Percentiles rank a stretch among this genome's conserved stretches.
Evolutionary conservation across 371 early-diverging fungal genomes (phyloP).

Genomic region (Spraguea lophii): DNA sequence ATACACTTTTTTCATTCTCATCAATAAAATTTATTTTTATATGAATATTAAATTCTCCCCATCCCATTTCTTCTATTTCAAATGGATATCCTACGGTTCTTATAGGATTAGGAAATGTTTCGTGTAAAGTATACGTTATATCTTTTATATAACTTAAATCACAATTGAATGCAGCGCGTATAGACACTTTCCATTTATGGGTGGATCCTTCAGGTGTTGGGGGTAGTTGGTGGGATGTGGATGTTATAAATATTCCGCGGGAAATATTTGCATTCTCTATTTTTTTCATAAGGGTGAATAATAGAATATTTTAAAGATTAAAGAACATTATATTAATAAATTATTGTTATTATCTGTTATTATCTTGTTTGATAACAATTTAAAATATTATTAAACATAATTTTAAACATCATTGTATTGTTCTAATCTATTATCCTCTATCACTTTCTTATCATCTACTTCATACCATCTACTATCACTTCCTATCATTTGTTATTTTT

Average conservation of each 20-base stretch:
- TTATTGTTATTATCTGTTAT: too few species aligned
- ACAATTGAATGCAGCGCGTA: slow-evolving; percentile 1
- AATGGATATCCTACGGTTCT: slow-evolving; percentile 51
- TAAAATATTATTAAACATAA: too few species aligned
- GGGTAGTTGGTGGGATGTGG: neutral
- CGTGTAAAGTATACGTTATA: slow-evolving; percentile 27
- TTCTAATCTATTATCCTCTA: too few species aligned
- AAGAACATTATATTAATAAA: too few species aligned
- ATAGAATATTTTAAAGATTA: too few species aligned
- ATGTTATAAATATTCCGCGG: neutral
- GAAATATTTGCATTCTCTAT: neutral
- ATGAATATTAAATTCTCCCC: slow-evolving; percentile 90
- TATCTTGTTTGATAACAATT: too few species aligned
- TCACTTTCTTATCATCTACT: too few species aligned
- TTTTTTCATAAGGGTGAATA: too few species aligned
- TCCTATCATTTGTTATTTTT: too few species aligned
- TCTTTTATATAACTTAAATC: slow-evolving; percentile 5
- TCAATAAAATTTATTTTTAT: slow-evolving; percentile 64
- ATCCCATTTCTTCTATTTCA: slow-evolving; percentile 73
- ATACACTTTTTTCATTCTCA: slow-evolving; percentile 58
- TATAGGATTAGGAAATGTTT: slow-evolving; percentile 24
- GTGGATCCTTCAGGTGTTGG: slow-evolving; percentile 7
- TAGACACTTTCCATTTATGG: slow-evolving; percentile 31
- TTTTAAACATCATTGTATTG: too few species aligned
- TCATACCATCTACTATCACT: too few species aligned